phyloP scores from a whole-genome alignment of 352 stramenopile species.

The Phytophthora podocarpi region DNA sequence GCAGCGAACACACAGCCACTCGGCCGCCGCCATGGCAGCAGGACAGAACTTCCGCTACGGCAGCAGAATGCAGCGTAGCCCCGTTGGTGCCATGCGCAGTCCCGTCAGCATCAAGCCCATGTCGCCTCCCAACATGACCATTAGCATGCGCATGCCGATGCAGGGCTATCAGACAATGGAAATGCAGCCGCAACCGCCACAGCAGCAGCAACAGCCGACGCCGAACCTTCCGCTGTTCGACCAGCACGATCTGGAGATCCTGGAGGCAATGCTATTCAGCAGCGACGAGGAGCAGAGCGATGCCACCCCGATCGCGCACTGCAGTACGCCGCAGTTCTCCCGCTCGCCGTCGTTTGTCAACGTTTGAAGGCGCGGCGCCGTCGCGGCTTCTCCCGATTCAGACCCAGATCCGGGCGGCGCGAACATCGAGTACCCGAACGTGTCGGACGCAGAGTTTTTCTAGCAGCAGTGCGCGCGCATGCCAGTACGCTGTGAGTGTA shows the following conservation, averaged over 20 bases:
- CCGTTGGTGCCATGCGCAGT: conserved; percentile 11
- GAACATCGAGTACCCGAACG: conserved; percentile 26
- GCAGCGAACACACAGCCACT: conserved; percentile 24
- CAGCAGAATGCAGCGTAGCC: conserved; percentile 22
- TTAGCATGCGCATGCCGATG: conserved; percentile 29
- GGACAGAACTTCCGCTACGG: conserved; percentile 36
- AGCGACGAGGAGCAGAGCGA: conserved; percentile 53
- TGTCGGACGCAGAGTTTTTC: conserved; percentile 29
- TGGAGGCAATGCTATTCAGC: conserved; percentile 60
- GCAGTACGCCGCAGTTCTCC: conserved; percentile 29
- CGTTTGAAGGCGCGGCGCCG: conserved; percentile 39
- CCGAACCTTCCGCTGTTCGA: conserved; percentile 44
- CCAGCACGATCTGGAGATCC: conserved; percentile 51
- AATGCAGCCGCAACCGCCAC: not conserved
- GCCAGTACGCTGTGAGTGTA: not conserved
- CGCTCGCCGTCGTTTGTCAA: conserved; percentile 41
- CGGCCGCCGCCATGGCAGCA: conserved; percentile 29
- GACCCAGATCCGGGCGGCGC: conserved; percentile 31
- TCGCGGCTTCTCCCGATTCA: conserved; percentile 24
- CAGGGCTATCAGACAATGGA: conserved; percentile 8
- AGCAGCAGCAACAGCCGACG: conserved; percentile 9
- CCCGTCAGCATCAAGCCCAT: conserved; percentile 15
- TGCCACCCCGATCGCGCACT: conserved; percentile 20
- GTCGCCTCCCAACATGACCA: conserved; percentile 34
- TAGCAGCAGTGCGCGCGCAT: conserved; percentile 5